These are phyloP conservation scores for Yarrowia divulgata DNA, from an alignment of 805 yeast genomes.

Conservation along the genomic window DNA sequence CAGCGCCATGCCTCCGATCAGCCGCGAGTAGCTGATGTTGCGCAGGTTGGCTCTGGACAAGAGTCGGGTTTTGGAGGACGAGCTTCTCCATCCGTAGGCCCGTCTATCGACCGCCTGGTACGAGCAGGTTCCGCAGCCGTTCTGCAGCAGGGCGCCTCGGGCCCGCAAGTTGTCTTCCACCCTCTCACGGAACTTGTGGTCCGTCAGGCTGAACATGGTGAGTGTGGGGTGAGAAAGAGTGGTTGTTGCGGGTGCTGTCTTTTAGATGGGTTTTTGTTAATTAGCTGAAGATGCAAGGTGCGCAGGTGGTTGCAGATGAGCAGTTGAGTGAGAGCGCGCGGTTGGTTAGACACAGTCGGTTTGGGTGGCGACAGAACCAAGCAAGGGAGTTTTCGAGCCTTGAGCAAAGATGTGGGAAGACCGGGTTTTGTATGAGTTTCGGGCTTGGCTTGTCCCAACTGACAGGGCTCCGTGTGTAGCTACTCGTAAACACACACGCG, in stretches of 20 bases:
- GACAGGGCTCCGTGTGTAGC: no score
- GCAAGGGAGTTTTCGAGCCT: no score
- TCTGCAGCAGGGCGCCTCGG: slow-evolving; percentile 6
- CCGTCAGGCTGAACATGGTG: slow-evolving; percentile 17
- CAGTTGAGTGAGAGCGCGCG: no score
- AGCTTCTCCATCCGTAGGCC: slow-evolving; percentile 33
- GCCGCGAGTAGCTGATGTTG: slow-evolving; percentile 3
- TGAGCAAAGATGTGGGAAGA: neutral
- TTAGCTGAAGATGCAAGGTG: no score
- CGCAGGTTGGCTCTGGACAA: neutral
- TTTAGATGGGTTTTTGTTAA: no score
- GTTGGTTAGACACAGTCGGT: no score
- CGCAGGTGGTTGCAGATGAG: no score
- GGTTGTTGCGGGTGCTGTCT: no score
- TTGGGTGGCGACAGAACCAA: no score
- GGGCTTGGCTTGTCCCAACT: slow-evolving; percentile 2
- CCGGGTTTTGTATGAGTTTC: neutral
- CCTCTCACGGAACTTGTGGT: slow-evolving; percentile 18
- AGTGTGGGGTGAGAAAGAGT: neutral
- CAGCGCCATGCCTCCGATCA: slow-evolving; percentile 21
- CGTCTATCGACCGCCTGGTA: slow-evolving; percentile 20
- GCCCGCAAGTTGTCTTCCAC: slow-evolving; percentile 33
- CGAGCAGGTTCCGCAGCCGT: slow-evolving; percentile 14
- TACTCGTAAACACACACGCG: no score
- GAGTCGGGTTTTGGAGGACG: neutral